Conservation (phyloP, 768 basidiomycete genomes). For the Lactarius psammicola region DNA sequence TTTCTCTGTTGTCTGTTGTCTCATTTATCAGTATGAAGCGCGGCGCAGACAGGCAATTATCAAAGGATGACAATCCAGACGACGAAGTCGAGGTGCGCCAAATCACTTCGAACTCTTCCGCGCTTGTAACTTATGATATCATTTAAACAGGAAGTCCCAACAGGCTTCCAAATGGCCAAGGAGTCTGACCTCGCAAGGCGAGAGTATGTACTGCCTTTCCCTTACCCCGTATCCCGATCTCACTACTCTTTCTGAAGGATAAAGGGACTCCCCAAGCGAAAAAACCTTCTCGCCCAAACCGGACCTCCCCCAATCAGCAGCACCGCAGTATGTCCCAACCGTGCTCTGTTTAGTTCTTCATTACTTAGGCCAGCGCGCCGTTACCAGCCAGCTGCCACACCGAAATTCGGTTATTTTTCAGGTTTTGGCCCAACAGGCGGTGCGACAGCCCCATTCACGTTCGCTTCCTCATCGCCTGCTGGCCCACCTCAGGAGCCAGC, state of each 20-base stretch:
- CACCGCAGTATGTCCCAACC: slow-evolving; percentile 34
- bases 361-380: slow-evolving; percentile 18
- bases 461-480: slow-evolving; percentile 36
- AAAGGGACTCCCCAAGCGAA: slow-evolving; percentile 58
- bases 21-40: slow-evolving; percentile 56
- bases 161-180: slow-evolving; percentile 59
- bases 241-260: slow-evolving; percentile 45
- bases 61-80: slow-evolving; percentile 52
- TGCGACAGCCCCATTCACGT: slow-evolving; percentile 41
- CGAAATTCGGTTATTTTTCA: slow-evolving; percentile 51
- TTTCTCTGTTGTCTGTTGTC: neutral
- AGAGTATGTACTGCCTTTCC: slow-evolving; percentile 44
- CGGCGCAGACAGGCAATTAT: slow-evolving; percentile 68
- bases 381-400: slow-evolving; percentile 30
- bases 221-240: neutral
- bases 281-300: slow-evolving; percentile 30
- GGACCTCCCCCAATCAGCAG: slow-evolving; percentile 29
- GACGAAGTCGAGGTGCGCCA: slow-evolving; percentile 38
- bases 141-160: slow-evolving; percentile 41
- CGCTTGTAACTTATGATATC: slow-evolving; percentile 8
- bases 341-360: slow-evolving; percentile 1
- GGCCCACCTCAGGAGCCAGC: slow-evolving; percentile 31
- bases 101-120: neutral
- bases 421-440: slow-evolving; percentile 47
- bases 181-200: slow-evolving; percentile 53